Conservation (phyloP, 2,329 filamentous ascomycete species). For the Phaeosphaeria sp. region DNA sequence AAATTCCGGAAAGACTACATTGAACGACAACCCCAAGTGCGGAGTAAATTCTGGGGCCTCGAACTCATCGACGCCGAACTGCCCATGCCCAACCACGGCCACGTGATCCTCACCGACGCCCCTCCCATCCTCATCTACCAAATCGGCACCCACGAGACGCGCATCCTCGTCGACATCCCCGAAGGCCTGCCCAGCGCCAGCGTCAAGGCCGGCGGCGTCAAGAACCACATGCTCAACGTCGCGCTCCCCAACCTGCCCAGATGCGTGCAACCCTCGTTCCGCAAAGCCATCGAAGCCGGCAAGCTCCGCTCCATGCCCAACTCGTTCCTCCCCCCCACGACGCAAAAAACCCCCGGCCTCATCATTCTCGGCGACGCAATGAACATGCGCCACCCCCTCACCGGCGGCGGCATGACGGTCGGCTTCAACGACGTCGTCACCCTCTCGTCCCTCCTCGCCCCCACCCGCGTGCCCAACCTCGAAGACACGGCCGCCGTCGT, state of each 20-base stretch:
- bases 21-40: constrained; percentile 69
- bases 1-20: constrained; percentile 87
- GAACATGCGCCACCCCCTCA: constrained; percentile 99
- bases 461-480: constrained; percentile 71
- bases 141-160: constrained; percentile 93
- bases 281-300: constrained; percentile 76
- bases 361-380: constrained; percentile 90
- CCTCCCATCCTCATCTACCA: constrained; percentile 91
- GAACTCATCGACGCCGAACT: constrained; percentile 89
- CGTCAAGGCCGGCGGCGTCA: constrained; percentile 78
- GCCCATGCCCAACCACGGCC: constrained; percentile 77
- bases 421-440: constrained; percentile 91
- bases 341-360: constrained; percentile 73
- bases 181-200: constrained; percentile 76
- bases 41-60: constrained; percentile 90
- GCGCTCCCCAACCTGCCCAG: constrained; percentile 80
- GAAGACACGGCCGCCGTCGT: constrained; percentile 71
- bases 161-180: constrained; percentile 87
- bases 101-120: constrained; percentile 82
- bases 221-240: constrained; percentile 79
- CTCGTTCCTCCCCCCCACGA: constrained; percentile 84
- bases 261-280: constrained; percentile 74
- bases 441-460: constrained; percentile 75
- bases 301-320: constrained; percentile 93
- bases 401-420: constrained; percentile 97